Evolutionary conservation across 805 yeast species (phyloP), one percentile per base, ranked within the genome.

Genomic region (Candida montana): DNA sequence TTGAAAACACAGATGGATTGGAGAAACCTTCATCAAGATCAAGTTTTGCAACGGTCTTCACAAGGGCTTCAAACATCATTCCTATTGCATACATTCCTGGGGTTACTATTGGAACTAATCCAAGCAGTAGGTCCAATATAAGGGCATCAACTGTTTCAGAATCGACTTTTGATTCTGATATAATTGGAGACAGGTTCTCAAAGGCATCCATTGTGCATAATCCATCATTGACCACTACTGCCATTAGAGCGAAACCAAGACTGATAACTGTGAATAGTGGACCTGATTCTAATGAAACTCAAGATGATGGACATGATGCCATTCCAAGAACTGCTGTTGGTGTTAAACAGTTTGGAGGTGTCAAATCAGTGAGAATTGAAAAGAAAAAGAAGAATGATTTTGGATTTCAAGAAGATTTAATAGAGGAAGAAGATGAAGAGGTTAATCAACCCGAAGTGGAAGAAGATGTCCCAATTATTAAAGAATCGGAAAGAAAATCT

Each of bases 31-130:
- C 57, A 3, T 42, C 51, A 23, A 47, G 61, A 41, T 46, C 51
- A 12, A 52, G 64, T 35, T 49, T 68, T 26, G 83, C 90, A 8
- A 75, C 89, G 7, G 75, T 81, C 12, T 69, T 81, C 36, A 81
- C 93, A 10, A 78, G 83, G 52, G 95, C 95, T 4, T 84, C 95
- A 12, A 89, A 90, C 61, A 80, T 90, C 49, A 74, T 90, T 46
- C 96, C 96, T 16, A 83, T 91, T 43, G 95, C 95, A 3, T 90
- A 89, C 58, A 86, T 90, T 45, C 98, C 97, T 0, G 97, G 97
- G 29, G 96, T 89, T 34, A 85, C 89, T 5, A 77, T 79, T 18
- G 68, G 82, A 20, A 40, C 39, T 9, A 19, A 21, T 11, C 24
- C 12, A 2, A 34, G 19, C 23, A 41, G 19, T 29, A 41, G 32